Base-by-base conservation (phyloP, 805 yeast species). In the Candida boidinii region DNA sequence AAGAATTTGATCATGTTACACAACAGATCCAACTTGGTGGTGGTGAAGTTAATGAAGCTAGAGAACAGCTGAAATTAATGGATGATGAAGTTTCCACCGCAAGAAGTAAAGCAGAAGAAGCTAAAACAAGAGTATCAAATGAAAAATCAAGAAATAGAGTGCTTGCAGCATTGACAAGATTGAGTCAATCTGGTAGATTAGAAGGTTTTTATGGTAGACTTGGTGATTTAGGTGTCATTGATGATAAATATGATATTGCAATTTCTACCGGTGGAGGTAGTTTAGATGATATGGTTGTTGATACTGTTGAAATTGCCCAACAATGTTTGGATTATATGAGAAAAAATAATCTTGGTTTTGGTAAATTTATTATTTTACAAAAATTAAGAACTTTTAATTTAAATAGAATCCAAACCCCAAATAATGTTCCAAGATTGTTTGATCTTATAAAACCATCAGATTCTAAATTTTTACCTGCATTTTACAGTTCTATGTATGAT, bases 251-350 rank as follows among this genome's bases (percentile, higher is more conserved):
- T 53, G 97, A 94, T 56, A 73, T 87, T 33, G 98, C 98, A 0
- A 76, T 92, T 7, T 87, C 97, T 0, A 92, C 97, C 0, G 97
- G 96, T 0, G 86, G 92, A 43, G 87, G 94, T 1, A 78, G 88
- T 7, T 64, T 92, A 36, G 94, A 90, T 52, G 90, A 94, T 40
- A 76, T 87, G 68, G 97, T 92, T 13, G 97, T 92, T 3, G 96
- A 87, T 30, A 63, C 75, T 0, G 79, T 73, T 13, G 78, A 71
- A 42, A 67, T 68, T 2, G 79, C 76, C 1, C 78, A 72, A 43
- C 59, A 62, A 17, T 73, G 78, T 49, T 81, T 92, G 35, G 90
- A 84, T 26, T 79, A 84, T 48, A 67, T 92, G 49, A 68, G 96
- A 36, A 78, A 78, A 48, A 81, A 82, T 45, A 77, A 77, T 39